Base-by-base conservation (phyloP, 2,329 filamentous ascomycete species). In the Orbilia javanica region DNA sequence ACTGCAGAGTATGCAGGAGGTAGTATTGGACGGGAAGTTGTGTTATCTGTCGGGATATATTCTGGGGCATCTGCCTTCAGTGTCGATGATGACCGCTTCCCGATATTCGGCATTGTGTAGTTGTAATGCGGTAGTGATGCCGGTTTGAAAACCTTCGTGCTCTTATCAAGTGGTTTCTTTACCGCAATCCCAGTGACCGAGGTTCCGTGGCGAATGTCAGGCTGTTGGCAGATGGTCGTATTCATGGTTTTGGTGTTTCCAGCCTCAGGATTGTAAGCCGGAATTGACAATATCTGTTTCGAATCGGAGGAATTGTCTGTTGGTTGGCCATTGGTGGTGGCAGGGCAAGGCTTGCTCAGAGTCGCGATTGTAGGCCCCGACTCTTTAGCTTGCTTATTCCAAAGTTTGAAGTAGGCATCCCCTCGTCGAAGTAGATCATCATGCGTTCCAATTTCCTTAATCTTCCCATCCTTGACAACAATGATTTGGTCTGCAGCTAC, bases 401-500 rank as follows among this genome's bases (percentile, higher is more conserved):
- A 92, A 34, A 92, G 84, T 65, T 88, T 87, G 25, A 87, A 87
- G 80, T 92, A 92, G 84, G 88, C 87, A 1, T 90, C 90, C 6
- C 87, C 85, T n/a, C 86, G 84, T 10, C 85, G 83, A 60, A 92
- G 85, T 20, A 92, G 84, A 22, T 88, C 86, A 4, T 88, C 85
- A 74, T 92, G 90, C 44, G 83, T 87, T 7, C 90, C 90, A 80
- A 89, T 86, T 82, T 92, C 90, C n/a, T 88, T 85, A 60, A 92
- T 86, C 79, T 87, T 85, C 10, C 90, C 90, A 65, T 89, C 86
- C 50, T 88, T 86, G 52, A 92, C 86, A 8, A 92, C 90, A 65
- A 92, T 87, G 75, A 92, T 91, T 25, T 87, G 86, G 80, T 92
- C 89, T 1, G 90, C 90, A 79, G 90, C 90, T 85, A 91, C 89